These are phyloP conservation scores for Colletotrichum magnum DNA, from an alignment of 2,329 filamentous ascomycete species.

Conservation along the genomic window DNA sequence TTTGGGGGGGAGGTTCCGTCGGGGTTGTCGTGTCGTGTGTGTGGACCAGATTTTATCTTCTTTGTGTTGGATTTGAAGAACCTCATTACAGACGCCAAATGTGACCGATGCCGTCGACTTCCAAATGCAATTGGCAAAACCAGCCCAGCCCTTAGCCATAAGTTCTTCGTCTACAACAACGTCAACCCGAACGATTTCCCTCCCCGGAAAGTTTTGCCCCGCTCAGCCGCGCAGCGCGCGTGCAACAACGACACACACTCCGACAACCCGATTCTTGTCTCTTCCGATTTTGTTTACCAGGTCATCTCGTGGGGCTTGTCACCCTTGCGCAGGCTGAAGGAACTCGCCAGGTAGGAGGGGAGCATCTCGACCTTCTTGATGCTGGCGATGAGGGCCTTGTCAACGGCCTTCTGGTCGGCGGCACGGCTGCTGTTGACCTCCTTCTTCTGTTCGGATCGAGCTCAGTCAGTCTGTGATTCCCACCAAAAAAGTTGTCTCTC, in stretches of 20 bases:
- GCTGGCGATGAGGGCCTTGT: conserved; percentile 93
- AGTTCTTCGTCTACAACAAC: conserved; percentile 42
- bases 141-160: conserved; percentile 58
- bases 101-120: conserved; percentile 76
- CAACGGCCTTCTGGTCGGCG: conserved; percentile 97
- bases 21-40: conserved; percentile 4
- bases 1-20: neutral
- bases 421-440: conserved; percentile 90
- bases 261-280: conserved; percentile 6
- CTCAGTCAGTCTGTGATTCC: conserved; percentile 43
- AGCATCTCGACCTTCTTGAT: conserved; percentile 99
- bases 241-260: conserved; percentile 30
- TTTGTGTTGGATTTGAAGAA: conserved; percentile 68
- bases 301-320: conserved; percentile 99
- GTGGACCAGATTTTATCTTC: conserved; percentile 57
- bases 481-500: neutral
- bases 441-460: conserved; percentile 83
- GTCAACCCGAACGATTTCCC: conserved; percentile 28
- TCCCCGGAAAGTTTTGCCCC: conserved; percentile 28
- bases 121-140: conserved; percentile 76
- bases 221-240: conserved; percentile 13
- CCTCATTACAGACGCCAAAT: conserved; percentile 78
- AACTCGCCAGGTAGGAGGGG: conserved; percentile 91
- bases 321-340: conserved; percentile 98
- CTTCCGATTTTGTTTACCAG: conserved; percentile 77